Evolutionary conservation across 2,329 filamentous ascomycete species (phyloP).

Genomic region (Xylariomycetidae sp.): DNA sequence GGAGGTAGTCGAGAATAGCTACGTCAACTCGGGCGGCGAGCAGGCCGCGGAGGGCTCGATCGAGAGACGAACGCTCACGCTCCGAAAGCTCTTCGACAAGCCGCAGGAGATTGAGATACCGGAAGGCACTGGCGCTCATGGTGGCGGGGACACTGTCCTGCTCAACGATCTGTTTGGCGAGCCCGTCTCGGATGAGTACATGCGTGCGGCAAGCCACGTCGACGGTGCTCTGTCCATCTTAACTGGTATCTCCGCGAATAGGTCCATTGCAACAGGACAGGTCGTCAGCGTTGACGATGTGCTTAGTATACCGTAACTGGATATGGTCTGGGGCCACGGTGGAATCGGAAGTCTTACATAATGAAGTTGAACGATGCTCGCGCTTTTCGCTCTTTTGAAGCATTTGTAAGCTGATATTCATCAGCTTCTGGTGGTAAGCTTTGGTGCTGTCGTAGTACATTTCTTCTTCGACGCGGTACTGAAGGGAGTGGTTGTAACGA

Average conservation of each 20-base stretch:
- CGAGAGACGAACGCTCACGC: slow-evolving; percentile 40
- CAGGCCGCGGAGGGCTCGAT: slow-evolving; percentile 48
- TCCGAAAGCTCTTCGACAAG: slow-evolving; percentile 51
- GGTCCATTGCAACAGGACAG: slow-evolving; percentile 50
- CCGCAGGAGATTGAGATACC: slow-evolving; percentile 48
- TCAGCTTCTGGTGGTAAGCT: too few relatives aligned
- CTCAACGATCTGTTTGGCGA: slow-evolving; percentile 53
- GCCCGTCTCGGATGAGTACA: slow-evolving; percentile 43
- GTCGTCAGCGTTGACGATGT: slow-evolving; percentile 51
- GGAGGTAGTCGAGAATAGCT: slow-evolving; percentile 57
- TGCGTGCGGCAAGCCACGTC: slow-evolving; percentile 50
- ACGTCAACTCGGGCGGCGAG: slow-evolving; percentile 55
- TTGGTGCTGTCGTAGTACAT: too few relatives aligned
- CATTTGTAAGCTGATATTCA: too few relatives aligned
- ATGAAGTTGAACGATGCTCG: too few relatives aligned
- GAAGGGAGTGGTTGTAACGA: too few relatives aligned
- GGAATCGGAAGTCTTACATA: not conserved
- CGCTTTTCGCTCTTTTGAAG: too few relatives aligned
- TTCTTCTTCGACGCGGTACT: too few relatives aligned
- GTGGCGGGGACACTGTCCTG: slow-evolving; percentile 52
- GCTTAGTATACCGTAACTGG: slow-evolving; percentile 29
- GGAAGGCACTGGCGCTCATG: slow-evolving; percentile 49
- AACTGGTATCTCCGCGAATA: slow-evolving; percentile 54
- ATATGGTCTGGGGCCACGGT: not conserved
- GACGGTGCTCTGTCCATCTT: slow-evolving; percentile 54